These are phyloP conservation scores for Bipolaris oryzae DNA, from an alignment of 2,329 filamentous ascomycete species.

Conservation along the genomic window DNA sequence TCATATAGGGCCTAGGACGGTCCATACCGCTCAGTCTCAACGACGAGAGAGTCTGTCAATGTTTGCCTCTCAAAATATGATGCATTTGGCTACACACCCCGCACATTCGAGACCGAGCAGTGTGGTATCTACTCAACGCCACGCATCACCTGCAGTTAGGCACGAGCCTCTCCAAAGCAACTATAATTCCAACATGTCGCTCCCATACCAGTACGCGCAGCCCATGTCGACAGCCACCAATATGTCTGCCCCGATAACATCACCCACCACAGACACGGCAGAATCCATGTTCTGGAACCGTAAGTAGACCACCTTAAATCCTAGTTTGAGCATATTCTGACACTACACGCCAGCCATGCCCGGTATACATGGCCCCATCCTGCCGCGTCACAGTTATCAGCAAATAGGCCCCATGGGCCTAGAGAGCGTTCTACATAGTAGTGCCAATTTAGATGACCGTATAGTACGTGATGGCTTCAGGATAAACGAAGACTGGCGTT, in stretches of 20 bases:
- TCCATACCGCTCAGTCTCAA: slow-evolving; percentile 4
- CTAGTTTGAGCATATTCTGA: background rate
- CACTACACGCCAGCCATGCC: slow-evolving; percentile 36
- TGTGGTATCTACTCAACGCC: slow-evolving; percentile 22
- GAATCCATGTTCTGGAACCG: slow-evolving; percentile 46
- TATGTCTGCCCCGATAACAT: slow-evolving; percentile 19
- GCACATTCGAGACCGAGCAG: slow-evolving; percentile 20
- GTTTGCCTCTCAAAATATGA: slow-evolving; percentile 30
- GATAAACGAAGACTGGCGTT: slow-evolving; percentile 34
- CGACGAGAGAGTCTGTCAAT: slow-evolving; percentile 40
- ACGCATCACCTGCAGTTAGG: slow-evolving; percentile 22
- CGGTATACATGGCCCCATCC: slow-evolving; percentile 47
- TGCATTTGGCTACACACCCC: slow-evolving; percentile 27
- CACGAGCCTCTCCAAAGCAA: slow-evolving; percentile 17
- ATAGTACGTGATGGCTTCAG: slow-evolving; percentile 46
- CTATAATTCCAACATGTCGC: slow-evolving; percentile 18
- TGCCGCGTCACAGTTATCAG: slow-evolving; percentile 34
- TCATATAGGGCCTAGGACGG: slow-evolving; percentile 14
- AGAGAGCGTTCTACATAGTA: slow-evolving; percentile 37
- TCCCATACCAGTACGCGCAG: slow-evolving; percentile 27
- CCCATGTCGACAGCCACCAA: slow-evolving; percentile 20
- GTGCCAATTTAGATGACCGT: slow-evolving; percentile 38
- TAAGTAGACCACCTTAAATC: background rate
- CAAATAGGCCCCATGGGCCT: slow-evolving; percentile 45
- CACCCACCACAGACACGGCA: slow-evolving; percentile 18